Base-by-base conservation (phyloP, 2,329 filamentous ascomycete genomes). In the Fusarium kyushuense region DNA sequence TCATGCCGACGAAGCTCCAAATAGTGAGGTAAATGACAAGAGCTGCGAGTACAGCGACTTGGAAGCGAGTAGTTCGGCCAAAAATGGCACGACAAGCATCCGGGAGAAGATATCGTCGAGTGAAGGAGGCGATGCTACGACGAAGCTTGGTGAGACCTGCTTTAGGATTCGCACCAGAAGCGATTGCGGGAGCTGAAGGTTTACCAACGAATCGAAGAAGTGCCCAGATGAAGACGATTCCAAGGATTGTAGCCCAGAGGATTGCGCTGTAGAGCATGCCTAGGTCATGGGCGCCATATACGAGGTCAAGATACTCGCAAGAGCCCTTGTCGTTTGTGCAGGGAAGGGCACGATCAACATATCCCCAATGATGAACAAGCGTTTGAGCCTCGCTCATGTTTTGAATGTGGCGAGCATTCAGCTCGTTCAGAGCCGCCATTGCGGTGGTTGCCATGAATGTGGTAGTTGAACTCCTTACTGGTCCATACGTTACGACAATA, bases 1-100 rank as follows among this genome's bases (percentile, higher is more conserved):
- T 78, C 60, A 93, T 90, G 32, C 90, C 91, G 14, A 89, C 84
- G 48, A 93, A 91, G 75, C 85, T 87, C 79, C 89, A 92, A 63
- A 93, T 80, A 43, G 87, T 79, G 1, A 94, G 80, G 72, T 94
- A 94, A 3, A 74, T 84, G 1, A 82, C 75, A 2, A 94, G 76
- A 12, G 87, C 77, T 1, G 83, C 75, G 4, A 93, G 80, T 29
- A 91, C 81, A 23, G 88, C 71, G 5, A 93, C 83, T 74, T 94
- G 91, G 9, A 92, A 81, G 21, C 90, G 84, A 1, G 89, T 92
- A 3, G 89, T 88, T 62, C 87, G 84, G 29, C 91, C 90, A 68
- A 94, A 93, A 53, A 92, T 71, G 21, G 77, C 71, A 19, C 83
- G 79, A 4, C 84, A 77, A 5, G 84, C 82, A 69, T 92, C 89